These are phyloP conservation scores for Purpureocillium lavendulum DNA, from an alignment of 2,329 filamentous ascomycete genomes.

Conservation along the genomic window DNA sequence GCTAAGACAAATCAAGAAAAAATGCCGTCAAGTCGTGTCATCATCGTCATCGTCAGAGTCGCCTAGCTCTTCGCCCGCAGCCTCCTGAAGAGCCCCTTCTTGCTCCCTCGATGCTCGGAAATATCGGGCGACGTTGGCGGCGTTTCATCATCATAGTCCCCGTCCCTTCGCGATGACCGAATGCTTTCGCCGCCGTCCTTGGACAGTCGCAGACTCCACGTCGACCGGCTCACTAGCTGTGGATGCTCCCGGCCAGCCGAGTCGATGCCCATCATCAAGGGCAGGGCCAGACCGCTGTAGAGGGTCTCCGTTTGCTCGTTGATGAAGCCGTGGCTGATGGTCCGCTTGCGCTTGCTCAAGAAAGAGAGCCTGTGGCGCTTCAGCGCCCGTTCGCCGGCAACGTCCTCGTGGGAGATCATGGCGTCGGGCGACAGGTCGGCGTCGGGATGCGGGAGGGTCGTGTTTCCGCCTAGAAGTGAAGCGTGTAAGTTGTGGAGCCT, in stretches of 20 bases:
- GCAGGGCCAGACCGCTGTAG: slow-evolving; percentile 24
- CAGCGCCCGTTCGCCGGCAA: slow-evolving; percentile 33
- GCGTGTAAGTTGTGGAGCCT: background rate
- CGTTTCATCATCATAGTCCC: slow-evolving; percentile 21
- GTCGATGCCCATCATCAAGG: slow-evolving; percentile 16
- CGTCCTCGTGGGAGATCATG: slow-evolving; percentile 45
- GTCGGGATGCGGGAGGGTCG: slow-evolving; percentile 53
- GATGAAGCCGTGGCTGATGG: slow-evolving; percentile 38
- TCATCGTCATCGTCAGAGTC: background rate
- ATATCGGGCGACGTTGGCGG: slow-evolving; percentile 27
- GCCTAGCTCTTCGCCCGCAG: slow-evolving; percentile 6
- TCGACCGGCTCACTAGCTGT: slow-evolving; percentile 15
- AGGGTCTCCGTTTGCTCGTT: slow-evolving; percentile 23
- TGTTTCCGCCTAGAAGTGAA: slow-evolving; percentile 38
- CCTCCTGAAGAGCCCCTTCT: slow-evolving; percentile 12
- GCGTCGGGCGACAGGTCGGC: slow-evolving; percentile 50
- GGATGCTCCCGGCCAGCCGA: slow-evolving; percentile 12
- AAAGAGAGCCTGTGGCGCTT: slow-evolving; percentile 37
- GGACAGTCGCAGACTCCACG: slow-evolving; percentile 19
- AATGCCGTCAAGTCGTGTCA: slow-evolving; percentile 9
- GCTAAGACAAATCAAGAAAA: slow-evolving; percentile 8
- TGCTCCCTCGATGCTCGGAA: slow-evolving; percentile 16
- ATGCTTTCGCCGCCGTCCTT: slow-evolving; percentile 33
- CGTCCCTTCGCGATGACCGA: slow-evolving; percentile 6
- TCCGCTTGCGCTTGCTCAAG: slow-evolving; percentile 36